A percentile compares a stretch with the other conserved stretches of the same genome.
Conservation (phyloP, 495 filamentous ascomycete species). For the Penicillium ucsense region DNA sequence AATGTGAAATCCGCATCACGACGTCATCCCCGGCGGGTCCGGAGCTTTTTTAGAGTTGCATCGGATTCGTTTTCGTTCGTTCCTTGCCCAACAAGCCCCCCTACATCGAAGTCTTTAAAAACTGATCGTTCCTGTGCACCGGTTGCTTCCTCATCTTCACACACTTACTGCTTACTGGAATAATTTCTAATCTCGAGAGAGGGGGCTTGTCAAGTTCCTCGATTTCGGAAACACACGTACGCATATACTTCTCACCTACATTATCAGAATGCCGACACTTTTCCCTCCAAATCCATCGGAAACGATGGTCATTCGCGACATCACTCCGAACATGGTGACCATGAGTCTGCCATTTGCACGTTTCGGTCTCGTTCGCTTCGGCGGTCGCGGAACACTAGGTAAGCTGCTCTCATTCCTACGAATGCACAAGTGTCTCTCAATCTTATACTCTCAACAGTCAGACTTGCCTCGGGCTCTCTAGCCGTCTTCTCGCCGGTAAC, state of each 20-base stretch:
- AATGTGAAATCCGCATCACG: background rate
- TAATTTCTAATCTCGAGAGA: too few relatives aligned
- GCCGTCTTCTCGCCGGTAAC: slow-evolving; percentile 88
- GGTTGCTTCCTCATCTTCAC: background rate
- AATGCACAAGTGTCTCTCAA: background rate
- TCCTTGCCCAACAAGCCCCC: background rate
- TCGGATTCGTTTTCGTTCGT: too few relatives aligned
- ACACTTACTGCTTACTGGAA: too few relatives aligned
- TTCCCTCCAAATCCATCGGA: slow-evolving; percentile 58
- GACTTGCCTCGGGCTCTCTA: slow-evolving; percentile 62
- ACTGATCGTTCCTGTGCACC: background rate
- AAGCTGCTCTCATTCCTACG: slow-evolving; percentile 16
- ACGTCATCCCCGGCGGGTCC: background rate
- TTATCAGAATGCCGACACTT: slow-evolving; percentile 26
- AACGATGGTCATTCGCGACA: slow-evolving; percentile 77
- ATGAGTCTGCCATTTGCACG: slow-evolving; percentile 78
- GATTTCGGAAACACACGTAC: too few relatives aligned
- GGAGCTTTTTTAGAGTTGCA: too few relatives aligned
- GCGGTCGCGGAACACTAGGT: slow-evolving; percentile 82
- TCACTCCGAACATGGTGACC: slow-evolving; percentile 71
- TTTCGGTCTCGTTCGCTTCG: slow-evolving; percentile 70
- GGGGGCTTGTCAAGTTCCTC: too few relatives aligned
- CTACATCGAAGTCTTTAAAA: background rate
- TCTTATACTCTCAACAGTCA: slow-evolving; percentile 43
- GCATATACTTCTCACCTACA: background rate